phyloP scores from a whole-genome alignment of 108 stramenopile genomes.

The Discostella pseudostelligera region DNA sequence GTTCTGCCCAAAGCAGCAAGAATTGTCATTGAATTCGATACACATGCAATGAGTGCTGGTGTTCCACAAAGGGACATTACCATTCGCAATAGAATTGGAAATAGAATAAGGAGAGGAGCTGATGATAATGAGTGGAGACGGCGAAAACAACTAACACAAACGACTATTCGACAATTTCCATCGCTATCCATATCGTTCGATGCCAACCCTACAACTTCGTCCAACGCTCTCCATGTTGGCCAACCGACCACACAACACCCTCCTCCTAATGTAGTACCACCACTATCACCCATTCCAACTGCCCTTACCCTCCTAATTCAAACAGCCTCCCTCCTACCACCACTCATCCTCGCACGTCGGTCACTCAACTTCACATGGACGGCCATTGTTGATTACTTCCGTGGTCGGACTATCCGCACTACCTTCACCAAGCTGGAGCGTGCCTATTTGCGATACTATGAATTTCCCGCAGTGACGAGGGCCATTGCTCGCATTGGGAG shows the following conservation, averaged over 20 bases:
- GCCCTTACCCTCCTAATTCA: slow-evolving; percentile 8
- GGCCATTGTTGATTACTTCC: slow-evolving; percentile 57
- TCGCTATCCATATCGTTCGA: slow-evolving; percentile 17
- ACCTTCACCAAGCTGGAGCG: slow-evolving; percentile 56
- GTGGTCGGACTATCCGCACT: slow-evolving; percentile 57
- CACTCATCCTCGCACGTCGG: slow-evolving; percentile 38
- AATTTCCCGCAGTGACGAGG: slow-evolving; percentile 55
- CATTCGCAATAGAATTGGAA: slow-evolving; percentile 14
- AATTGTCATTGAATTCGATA: slow-evolving; percentile 27
- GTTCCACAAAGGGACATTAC: not conserved
- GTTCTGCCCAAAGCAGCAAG: not conserved
- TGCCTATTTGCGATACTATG: slow-evolving; percentile 54
- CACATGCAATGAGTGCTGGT: slow-evolving; percentile 1
- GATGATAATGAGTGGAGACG: slow-evolving; percentile 11
- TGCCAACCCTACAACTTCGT: not conserved
- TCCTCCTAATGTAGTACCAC: not conserved
- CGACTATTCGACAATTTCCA: not conserved
- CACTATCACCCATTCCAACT: slow-evolving; percentile 6
- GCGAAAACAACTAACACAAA: not conserved
- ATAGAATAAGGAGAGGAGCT: not conserved
- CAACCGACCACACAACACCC: not conserved
- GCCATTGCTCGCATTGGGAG: slow-evolving; percentile 40
- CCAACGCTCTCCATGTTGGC: not conserved
- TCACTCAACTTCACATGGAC: slow-evolving; percentile 33
- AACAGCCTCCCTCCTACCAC: slow-evolving; percentile 28